These are phyloP conservation scores for Hypoxylon fuscum DNA, from an alignment of 495 filamentous ascomycete genomes.

Conservation along the genomic window DNA sequence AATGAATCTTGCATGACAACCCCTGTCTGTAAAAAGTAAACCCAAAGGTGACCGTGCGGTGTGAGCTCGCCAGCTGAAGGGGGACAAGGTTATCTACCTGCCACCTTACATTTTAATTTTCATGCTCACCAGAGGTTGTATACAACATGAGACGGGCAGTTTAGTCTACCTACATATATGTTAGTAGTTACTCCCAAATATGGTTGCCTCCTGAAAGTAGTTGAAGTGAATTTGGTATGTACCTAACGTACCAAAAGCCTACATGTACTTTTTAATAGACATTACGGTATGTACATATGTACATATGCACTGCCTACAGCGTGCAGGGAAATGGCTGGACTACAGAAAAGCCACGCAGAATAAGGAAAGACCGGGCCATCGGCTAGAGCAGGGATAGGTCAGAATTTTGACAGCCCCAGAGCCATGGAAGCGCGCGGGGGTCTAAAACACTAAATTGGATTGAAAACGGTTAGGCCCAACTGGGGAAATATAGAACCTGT, in stretches of 20 bases:
- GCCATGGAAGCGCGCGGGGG: constrained; percentile 19
- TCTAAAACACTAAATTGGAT: constrained; percentile 20
- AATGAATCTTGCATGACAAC: background rate
- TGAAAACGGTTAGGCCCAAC: constrained; percentile 19
- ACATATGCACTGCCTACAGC: too few species aligned
- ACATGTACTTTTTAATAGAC: too few species aligned
- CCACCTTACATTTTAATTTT: too few species aligned
- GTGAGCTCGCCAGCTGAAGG: background rate
- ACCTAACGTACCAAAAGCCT: too few species aligned
- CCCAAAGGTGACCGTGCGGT: background rate
- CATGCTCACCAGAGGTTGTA: too few species aligned
- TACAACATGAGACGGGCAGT: too few species aligned
- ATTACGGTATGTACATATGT: too few species aligned
- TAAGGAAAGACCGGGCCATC: constrained; percentile 10
- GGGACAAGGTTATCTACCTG: background rate
- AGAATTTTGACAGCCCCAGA: constrained; percentile 7
- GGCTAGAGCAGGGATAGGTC: constrained; percentile 6
- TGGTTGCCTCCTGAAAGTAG: too few species aligned
- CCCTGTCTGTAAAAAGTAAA: background rate
- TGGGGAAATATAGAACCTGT: background rate
- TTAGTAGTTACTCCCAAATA: too few species aligned
- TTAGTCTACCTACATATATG: too few species aligned
- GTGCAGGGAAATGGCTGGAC: too few species aligned
- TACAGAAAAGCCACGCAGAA: background rate
- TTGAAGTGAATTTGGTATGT: too few species aligned